Evolutionary conservation across 2,329 filamentous ascomycete species (phyloP).

Genomic region (Alternaria sp.): DNA sequence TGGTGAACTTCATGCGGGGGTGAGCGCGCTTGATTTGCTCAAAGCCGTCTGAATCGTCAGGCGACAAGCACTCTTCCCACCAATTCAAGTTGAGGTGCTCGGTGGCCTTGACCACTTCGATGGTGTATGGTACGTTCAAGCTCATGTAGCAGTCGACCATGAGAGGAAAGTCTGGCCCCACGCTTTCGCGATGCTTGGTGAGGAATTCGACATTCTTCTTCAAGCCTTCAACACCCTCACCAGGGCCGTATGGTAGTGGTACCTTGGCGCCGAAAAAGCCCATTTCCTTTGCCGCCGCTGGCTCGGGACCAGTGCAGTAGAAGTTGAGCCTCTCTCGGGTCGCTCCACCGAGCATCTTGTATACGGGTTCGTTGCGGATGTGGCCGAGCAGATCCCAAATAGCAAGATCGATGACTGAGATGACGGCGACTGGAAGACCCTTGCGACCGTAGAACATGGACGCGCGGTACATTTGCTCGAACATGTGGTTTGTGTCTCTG

Average conservation of each 20-base stretch:
- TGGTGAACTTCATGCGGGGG: constrained; percentile 90
- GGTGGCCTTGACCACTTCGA: constrained; percentile 84
- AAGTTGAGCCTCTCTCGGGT: constrained; percentile 84
- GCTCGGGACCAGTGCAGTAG: constrained; percentile 92
- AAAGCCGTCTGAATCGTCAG: constrained; percentile 92
- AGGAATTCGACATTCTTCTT: constrained; percentile 91
- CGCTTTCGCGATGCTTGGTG: constrained; percentile 79
- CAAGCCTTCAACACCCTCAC: constrained; percentile 81
- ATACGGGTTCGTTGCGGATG: constrained; percentile 89
- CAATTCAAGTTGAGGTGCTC: constrained; percentile 89
- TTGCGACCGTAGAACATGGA: constrained; percentile 98
- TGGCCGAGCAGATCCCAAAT: constrained; percentile 93
- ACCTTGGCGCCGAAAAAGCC: constrained; percentile 93
- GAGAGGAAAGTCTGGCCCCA: constrained; percentile 89
- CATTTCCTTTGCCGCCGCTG: constrained; percentile 78
- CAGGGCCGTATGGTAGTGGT: constrained; percentile 85
- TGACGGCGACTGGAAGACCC: constrained; percentile 86
- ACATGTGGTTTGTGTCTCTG: constrained; percentile 87
- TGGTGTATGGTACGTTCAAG: constrained; percentile 89
- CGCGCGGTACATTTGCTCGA: constrained; percentile 94
- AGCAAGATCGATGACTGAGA: constrained; percentile 92
- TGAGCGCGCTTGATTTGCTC: constrained; percentile 89
- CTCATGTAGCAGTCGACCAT: constrained; percentile 99
- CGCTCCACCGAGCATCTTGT: constrained; percentile 91
- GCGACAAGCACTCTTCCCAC: constrained; percentile 94